Evolutionary conservation across 257 asterid species (phyloP), one percentile per base, ranked within the genome.

Genomic region (Coffea eugenioides): DNA sequence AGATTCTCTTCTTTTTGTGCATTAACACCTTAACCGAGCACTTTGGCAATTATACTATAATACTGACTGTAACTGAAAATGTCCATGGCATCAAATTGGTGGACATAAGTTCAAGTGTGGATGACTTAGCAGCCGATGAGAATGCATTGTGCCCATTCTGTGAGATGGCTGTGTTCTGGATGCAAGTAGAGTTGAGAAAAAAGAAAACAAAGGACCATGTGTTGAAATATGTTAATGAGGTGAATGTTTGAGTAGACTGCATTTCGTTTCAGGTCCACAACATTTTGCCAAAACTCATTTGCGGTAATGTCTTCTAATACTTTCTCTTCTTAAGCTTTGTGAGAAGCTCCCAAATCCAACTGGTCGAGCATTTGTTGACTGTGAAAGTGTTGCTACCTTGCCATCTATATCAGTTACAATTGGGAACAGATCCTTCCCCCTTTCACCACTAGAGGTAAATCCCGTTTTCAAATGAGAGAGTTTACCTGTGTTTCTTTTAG

Each of bases 91-190:
- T 36, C 20, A 57, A 18, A 56, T 65, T 80, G 83, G 41, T 41
- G 45, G 69, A 21, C 64, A 41, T 13, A 72, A 80, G 54, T 73
- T 67, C 39, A 9, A 71, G 49, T 52, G 39, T 64, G 54, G 74
- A 75, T 71, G 10, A n/a, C 56, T 61, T 12, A 34, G 8, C 14
- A 27, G 74, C 3, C 15, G 77, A 54, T 10, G 71, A 82, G 43
- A 82, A 54, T 61, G 75, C 74, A 25, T 21, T 80, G 5, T 84
- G 87, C 61, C 67, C 84, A 8, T 31, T 71, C 59, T 84, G 87
- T 74, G 83, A 84, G 81, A 84, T 84, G 87, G 57, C 65, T 6
- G 87, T 75, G 48, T 81, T 84, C 59, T 84, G 87, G 87, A 81
- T 84, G 23, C 79, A 84, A 79, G 85, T 81, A 8, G 85, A 84